phyloP scores from a whole-genome alignment of 306 rosid genomes.

The Rubus parviflorus region DNA sequence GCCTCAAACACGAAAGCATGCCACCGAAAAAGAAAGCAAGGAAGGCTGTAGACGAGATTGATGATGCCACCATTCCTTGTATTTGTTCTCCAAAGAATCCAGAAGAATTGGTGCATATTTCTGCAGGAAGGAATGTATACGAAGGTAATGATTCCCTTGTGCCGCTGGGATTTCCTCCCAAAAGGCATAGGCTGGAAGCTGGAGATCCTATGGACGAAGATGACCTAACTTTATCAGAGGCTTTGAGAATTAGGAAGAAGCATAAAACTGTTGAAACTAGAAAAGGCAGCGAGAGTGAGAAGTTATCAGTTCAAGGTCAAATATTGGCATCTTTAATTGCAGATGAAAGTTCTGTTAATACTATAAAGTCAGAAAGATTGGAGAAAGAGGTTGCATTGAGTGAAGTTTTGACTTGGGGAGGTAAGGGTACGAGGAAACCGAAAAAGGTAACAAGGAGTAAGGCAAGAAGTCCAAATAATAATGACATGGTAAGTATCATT shows the following conservation, averaged over 20 bases:
- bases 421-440: not conserved
- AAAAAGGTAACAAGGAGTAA: not conserved
- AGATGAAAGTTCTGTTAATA: not conserved
- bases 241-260: not conserved
- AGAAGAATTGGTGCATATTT: not conserved
- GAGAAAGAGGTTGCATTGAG: not conserved
- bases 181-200: not conserved
- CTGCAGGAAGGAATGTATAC: not conserved
- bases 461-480: not conserved
- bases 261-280: not conserved
- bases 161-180: not conserved
- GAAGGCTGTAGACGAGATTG: not conserved
- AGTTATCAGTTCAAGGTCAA: not conserved
- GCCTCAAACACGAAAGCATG: not conserved
- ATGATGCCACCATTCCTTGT: not conserved
- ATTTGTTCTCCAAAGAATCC: not conserved
- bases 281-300: not conserved
- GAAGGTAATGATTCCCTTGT: not conserved
- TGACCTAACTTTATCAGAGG: not conserved
- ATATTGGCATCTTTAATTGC: conserved; percentile 2
- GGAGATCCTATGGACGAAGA: not conserved
- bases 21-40: not conserved
- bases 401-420: not conserved
- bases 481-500: not conserved
- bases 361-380: not conserved